These are phyloP conservation scores for Setaria viridis DNA, from an alignment of 202 grass and related monocot genomes.

Conservation along the genomic window DNA sequence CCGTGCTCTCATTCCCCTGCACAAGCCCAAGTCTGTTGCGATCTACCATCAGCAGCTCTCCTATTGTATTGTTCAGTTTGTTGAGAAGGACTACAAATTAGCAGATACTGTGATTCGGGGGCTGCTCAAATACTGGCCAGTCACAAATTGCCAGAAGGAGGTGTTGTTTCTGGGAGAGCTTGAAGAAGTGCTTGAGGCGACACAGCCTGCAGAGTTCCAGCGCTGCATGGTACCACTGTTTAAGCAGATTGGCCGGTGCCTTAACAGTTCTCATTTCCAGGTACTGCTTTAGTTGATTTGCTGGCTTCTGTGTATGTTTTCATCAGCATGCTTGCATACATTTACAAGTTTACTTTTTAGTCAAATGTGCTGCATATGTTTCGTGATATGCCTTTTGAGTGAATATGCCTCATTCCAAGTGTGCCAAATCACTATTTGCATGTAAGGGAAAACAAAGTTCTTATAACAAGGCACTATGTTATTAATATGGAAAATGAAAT, in stretches of 20 bases:
- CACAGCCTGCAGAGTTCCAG: conserved; percentile 81
- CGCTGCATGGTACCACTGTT: conserved; percentile 87
- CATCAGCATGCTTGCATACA: conserved; percentile 1
- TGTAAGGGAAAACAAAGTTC: background rate
- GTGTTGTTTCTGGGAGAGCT: conserved; percentile 84
- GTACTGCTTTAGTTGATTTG: conserved; percentile 43
- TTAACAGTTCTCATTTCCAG: conserved; percentile 94
- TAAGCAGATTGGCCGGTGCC: conserved; percentile 88
- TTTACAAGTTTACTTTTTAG: background rate
- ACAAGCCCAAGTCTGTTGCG: conserved; percentile 79
- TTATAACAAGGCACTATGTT: conserved; percentile 1
- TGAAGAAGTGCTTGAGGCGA: conserved; percentile 89
- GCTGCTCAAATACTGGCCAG: conserved; percentile 88
- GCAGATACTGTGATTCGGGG: conserved; percentile 82
- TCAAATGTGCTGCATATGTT: conserved; percentile 34
- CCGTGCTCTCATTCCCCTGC: conserved; percentile 77
- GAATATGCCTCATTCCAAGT: background rate
- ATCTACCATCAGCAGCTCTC: conserved; percentile 91
- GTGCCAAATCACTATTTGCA: background rate
- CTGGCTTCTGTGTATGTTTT: conserved; percentile 18
- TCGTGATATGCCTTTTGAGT: conserved; percentile 10
- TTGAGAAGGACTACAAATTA: conserved; percentile 95
- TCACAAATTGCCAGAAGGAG: conserved; percentile 96
- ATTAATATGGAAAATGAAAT: conserved; percentile 25
- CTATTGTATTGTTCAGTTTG: conserved; percentile 90